A percentile compares a stretch with the other conserved stretches of the same genome.
Evolutionary conservation across 148 eudicot species (phyloP).

Genomic region (Dianthus caryophyllus): DNA sequence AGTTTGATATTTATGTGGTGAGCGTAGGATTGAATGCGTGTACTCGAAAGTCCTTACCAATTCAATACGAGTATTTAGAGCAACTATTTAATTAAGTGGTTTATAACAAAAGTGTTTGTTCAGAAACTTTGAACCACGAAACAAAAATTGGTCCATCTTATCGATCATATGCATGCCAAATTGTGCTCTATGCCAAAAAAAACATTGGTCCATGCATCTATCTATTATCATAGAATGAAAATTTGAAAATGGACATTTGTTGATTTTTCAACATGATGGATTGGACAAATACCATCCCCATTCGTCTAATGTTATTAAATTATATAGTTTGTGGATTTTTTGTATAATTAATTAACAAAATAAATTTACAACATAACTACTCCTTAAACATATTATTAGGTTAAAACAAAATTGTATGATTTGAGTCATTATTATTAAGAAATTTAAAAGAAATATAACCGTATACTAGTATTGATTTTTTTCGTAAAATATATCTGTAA

Average conservation of each 20-base stretch:
- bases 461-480: too few species aligned
- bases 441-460: too few species aligned
- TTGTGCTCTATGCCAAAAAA: neutral
- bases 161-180: slow-evolving; percentile 1
- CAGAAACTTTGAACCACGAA: neutral
- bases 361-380: too few species aligned
- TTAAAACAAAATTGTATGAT: too few species aligned
- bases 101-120: neutral
- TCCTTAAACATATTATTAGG: too few species aligned
- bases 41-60: neutral
- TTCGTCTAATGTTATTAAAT: too few species aligned
- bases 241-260: neutral
- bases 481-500: too few species aligned
- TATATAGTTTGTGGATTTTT: too few species aligned
- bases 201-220: neutral
- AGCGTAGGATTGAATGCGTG: neutral
- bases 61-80: neutral
- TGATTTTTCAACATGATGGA: neutral
- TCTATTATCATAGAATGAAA: neutral
- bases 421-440: too few species aligned
- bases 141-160: slow-evolving; percentile 3
- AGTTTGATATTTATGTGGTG: neutral
- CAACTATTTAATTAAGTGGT: neutral
- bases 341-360: too few species aligned
- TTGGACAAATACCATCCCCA: too few species aligned